Evolutionary conservation across 306 rosid species (phyloP), one percentile per base, ranked within the genome.

Genomic region (Rosa lucieae): DNA sequence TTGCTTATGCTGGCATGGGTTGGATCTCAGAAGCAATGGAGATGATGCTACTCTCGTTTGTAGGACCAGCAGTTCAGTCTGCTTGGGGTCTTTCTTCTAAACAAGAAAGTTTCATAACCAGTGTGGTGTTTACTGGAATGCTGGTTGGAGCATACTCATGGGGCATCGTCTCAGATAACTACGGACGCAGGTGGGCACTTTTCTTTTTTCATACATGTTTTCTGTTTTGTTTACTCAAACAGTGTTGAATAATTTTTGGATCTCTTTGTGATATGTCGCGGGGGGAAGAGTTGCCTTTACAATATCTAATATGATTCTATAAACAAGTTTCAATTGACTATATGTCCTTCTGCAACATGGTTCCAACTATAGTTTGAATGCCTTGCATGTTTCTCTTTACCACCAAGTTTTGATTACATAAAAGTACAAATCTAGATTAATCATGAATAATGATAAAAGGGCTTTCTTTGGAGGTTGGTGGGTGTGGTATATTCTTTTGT

Each of bases 11-110:
- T 4, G 99, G 99, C 75, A 80, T 93, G 88, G 98, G 96, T 70
- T 95, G 99, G 98, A 46, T 90, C 73, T 91, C 99, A 67, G 99
- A 95, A 86, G 99, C 98, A 44, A 95, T 95, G 99, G 99, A 95
- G 88, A 88, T 95, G 99, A 95, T 95, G 99, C 71, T 95, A 29
- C 98, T 95, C 44, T 95, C 97, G 35, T 91, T 95, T 83, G 90
- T 95, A 5, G 99, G 99, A 70, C 98, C 99, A 9, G 99, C 99
- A 10, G 94, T 93, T 80, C 90, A 87, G 80, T 86, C 98, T 68
- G 86, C 85, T n/a, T 93, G 96, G 98, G 82, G 14, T 80, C 93
- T 95, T 85, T 91, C 99, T 67, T 46, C 99, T 75, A 88, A 81
- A 63, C 82, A 95, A 80, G 94, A 95, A 80, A 88, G 93, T 71